Evolutionary conservation across 2,329 filamentous ascomycete genomes (phyloP).

Genomic region (Ophiostoma australiae): DNA sequence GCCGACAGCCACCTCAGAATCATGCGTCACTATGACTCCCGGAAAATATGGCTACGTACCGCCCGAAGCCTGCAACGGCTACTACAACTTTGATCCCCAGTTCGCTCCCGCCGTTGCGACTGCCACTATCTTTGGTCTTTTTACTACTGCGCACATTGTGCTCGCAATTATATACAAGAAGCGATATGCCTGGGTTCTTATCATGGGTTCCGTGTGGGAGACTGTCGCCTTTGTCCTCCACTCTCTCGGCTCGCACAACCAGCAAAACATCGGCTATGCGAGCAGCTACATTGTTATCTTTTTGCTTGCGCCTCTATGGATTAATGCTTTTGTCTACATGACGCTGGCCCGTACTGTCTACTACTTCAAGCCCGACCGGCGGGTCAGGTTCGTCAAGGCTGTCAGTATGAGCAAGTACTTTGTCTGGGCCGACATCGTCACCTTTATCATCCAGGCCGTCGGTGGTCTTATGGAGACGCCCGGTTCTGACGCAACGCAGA

Average conservation of each 20-base stretch:
- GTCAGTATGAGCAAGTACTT: constrained; percentile 42
- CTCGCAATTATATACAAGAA: not conserved
- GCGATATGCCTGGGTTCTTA: constrained; percentile 31
- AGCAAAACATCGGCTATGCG: constrained; percentile 36
- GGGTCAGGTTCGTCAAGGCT: constrained; percentile 33
- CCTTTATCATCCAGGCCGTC: constrained; percentile 33
- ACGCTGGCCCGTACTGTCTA: constrained; percentile 39
- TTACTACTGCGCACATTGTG: constrained; percentile 29
- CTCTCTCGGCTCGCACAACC: constrained; percentile 36
- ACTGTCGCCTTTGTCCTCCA: constrained; percentile 38
- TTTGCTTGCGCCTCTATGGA: constrained; percentile 42
- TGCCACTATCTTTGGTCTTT: constrained; percentile 30
- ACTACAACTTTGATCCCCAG: constrained; percentile 32
- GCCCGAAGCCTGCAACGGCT: constrained; percentile 31
- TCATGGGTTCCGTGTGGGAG: constrained; percentile 41
- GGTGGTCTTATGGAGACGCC: not conserved
- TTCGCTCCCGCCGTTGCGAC: constrained; percentile 31
- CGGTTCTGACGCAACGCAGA: not conserved
- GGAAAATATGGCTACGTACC: constrained; percentile 31
- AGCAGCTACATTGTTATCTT: constrained; percentile 37
- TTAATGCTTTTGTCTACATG: constrained; percentile 45
- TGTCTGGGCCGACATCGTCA: constrained; percentile 45
- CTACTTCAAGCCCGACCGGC: constrained; percentile 37
- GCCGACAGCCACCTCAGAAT: constrained; percentile 10
- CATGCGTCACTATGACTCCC: constrained; percentile 22